A percentile compares a stretch with the other conserved stretches of the same genome.
These are phyloP conservation scores for Diaporthe citrichinensis DNA, from an alignment of 2,329 filamentous ascomycete species.

Conservation along the genomic window DNA sequence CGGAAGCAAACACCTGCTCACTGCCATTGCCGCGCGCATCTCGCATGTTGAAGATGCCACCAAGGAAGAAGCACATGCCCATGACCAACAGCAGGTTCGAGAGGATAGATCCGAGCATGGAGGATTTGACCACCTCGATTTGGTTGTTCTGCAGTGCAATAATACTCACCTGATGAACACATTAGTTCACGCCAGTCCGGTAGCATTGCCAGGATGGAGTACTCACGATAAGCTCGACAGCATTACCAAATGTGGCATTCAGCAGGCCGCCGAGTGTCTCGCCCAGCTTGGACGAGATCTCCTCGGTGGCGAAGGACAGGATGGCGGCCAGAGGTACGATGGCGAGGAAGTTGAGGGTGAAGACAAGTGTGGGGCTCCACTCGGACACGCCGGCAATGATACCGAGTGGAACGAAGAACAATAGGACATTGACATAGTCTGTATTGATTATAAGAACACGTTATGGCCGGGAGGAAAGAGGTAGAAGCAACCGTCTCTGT, in stretches of 20 bases:
- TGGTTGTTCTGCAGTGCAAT: constrained; percentile 88
- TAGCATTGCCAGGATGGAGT: constrained; percentile 39
- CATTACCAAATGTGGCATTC: constrained; percentile 85
- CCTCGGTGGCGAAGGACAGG: constrained; percentile 83
- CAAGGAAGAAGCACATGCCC: constrained; percentile 84
- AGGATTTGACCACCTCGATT: constrained; percentile 96
- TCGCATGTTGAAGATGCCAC: constrained; percentile 75
- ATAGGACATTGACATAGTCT: constrained; percentile 78
- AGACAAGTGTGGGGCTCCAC: constrained; percentile 78
- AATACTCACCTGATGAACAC: constrained; percentile 81
- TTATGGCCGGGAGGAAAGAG: neutral
- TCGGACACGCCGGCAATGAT: constrained; percentile 74
- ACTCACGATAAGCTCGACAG: constrained; percentile 82
- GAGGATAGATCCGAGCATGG: constrained; percentile 95
- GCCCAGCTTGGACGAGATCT: constrained; percentile 79
- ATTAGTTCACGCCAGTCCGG: neutral
- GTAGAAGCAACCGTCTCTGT: neutral
- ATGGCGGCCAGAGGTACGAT: constrained; percentile 83
- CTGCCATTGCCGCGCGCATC: constrained; percentile 68
- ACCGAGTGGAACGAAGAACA: constrained; percentile 81
- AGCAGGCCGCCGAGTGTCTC: constrained; percentile 81
- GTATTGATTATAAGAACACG: constrained; percentile 35
- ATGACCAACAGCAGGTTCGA: constrained; percentile 93
- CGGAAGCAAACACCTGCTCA: constrained; percentile 82
- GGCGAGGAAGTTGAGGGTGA: constrained; percentile 84